These are phyloP conservation scores for Plectosphaerella sp. DNA, from an alignment of 2,329 filamentous ascomycete genomes.

Conservation along the genomic window DNA sequence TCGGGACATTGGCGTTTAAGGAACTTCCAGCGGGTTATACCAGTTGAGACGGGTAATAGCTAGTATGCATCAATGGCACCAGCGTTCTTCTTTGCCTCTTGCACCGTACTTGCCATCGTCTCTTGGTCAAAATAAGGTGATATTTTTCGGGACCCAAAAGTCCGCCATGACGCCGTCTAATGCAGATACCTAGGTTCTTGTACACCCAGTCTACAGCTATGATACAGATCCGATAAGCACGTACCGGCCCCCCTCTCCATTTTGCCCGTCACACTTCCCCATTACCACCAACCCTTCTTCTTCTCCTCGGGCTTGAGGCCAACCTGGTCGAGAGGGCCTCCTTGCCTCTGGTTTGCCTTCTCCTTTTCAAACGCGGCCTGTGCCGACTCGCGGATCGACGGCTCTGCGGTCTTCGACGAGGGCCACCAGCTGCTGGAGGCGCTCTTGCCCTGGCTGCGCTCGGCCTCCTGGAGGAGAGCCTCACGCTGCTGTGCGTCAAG, in stretches of 20 bases:
- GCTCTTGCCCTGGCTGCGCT: not conserved
- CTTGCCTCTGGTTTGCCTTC: constrained; percentile 43
- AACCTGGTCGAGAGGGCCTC: constrained; percentile 46
- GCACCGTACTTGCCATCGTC: too few species aligned
- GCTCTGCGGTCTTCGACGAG: constrained; percentile 23
- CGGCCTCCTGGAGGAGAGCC: not conserved
- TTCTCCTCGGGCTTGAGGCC: constrained; percentile 26
- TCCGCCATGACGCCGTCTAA: constrained; percentile 13
- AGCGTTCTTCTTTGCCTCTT: too few species aligned
- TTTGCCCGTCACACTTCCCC: not conserved
- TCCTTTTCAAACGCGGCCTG: constrained; percentile 42
- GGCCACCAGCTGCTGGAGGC: constrained; percentile 24
- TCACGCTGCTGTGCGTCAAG: not conserved
- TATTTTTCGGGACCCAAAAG: constrained; percentile 4
- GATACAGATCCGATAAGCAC: constrained; percentile 23
- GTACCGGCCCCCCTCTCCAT: not conserved
- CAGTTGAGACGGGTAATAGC: too few species aligned
- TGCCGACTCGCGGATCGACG: constrained; percentile 31
- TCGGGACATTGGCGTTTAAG: too few species aligned
- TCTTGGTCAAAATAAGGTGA: not conserved
- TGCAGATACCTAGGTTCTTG: constrained; percentile 5
- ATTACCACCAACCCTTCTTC: constrained; percentile 44
- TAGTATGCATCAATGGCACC: too few species aligned
- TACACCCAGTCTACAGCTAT: constrained; percentile 20
- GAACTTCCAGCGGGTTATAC: too few species aligned